Base-by-base conservation (phyloP, 2,329 filamentous ascomycete species). In the Cercospora brassicicola region DNA sequence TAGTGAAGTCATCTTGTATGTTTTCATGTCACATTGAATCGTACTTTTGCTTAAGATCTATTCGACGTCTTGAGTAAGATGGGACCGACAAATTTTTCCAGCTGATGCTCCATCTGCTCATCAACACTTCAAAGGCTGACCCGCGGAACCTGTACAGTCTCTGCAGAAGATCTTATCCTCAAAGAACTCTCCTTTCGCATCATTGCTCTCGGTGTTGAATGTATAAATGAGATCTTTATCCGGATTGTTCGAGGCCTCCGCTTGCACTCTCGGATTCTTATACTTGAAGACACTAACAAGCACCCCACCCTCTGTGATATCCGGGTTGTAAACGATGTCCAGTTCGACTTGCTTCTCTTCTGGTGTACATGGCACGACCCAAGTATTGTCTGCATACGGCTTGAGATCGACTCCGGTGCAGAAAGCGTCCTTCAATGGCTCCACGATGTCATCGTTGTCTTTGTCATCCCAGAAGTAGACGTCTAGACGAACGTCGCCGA, bases 391-490 rank as follows among this genome's bases (percentile, higher is more conserved):
- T 11, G 57, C 64, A 60, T 68, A 70, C 0, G 66, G 66, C 18
- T 66, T 68, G 26, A 68, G 64, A 15, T 70, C 68, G 0, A 62
- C 30, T 56, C 66, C 68, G 7, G 53, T 7, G 33, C 68, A 70
- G 59, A 70, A 67, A 23, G 66, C 53, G 56, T 70, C 68, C 26
- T 66, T 66, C 15, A 68, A 31, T 6, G 66, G 39, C 9, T 70
- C 66, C 11, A 68, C 68, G 55, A 68, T 56, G 15, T 59, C 13
- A 57, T 70, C 60, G 39, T 70, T 70, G 63, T 70, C 63, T 3
- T 20, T 51, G 31, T 70, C 66, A 28, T 70, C 68, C 68, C 68
- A 70, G 5, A 70, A 48, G n/a, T 33, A 56, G 9, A 66, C 28
- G 18, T 68, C 66, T 3, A 70, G 60, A 8, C 68, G 68, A 3